Base-by-base conservation (phyloP, 148 eudicot species). In the Cornus kousa region DNA sequence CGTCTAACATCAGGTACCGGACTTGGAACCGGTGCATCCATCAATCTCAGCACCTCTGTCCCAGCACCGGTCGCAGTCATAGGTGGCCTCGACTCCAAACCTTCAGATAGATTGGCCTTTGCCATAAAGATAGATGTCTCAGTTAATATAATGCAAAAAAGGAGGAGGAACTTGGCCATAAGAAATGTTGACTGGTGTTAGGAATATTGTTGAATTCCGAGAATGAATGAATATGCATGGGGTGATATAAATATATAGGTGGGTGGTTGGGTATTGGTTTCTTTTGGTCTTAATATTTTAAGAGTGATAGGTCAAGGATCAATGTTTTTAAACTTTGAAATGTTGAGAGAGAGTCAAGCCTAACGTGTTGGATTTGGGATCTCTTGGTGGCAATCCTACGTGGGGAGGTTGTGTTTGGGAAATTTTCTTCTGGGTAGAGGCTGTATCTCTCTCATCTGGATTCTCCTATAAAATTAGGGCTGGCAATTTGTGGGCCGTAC, bases 101-200 rank as follows among this genome's bases (percentile, higher is more conserved):
- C 31, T 57, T 65, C 70, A 4, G 68, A 22, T n/a, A 39, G 74
- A 67, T 66, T 50, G 23, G 73, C 53, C 17, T 67, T 73, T 66
- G 20, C 62, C 71, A 80, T 7, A 35, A 74, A 40, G 0, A 23
- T 9, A 20, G 40, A 68, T 9, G 69, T 2, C 35, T 68, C 31
- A 20, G 7, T 55, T 53, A 74, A 22, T 11, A 55, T 13, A 68
- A 74, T 68, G 82, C 73, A 74, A 6, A 73, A 19, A 57, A 76
- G 62, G 39, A 76, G 62, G 14, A 71, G 57, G 50, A 76, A 68
- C 73, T 80, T 71, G 39, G 80, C 77, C 72, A 72, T 81, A 1
- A 23, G 24, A 53, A 72, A 48, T 37, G 31, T 77, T 48, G 55
- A 66, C 19, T 50, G 64, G 0, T 32, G 59, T 69, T 68, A n/a